phyloP scores from a whole-genome alignment of 805 yeast species.

The Kodamaea sagamina region DNA sequence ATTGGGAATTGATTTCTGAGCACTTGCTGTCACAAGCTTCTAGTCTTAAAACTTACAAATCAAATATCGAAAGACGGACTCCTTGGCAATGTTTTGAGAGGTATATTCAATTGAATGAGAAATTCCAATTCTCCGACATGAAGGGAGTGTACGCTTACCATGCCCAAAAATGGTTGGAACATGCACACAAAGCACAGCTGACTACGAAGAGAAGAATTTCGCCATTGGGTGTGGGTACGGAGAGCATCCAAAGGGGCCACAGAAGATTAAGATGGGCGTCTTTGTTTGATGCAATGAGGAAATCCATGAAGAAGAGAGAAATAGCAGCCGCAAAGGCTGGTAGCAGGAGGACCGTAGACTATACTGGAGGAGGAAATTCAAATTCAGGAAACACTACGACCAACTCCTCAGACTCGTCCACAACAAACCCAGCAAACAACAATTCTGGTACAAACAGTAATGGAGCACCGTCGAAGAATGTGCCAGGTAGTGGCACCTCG shows the following conservation, averaged over 20 bases:
- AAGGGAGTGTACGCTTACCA: constrained; percentile 79
- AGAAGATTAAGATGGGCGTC: constrained; percentile 91
- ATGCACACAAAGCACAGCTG: constrained; percentile 85
- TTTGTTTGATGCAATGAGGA: constrained; percentile 93
- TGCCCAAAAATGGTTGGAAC: constrained; percentile 91
- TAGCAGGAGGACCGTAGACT: constrained; percentile 8
- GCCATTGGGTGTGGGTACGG: constrained; percentile 91
- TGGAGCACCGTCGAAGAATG: not conserved
- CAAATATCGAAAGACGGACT: constrained; percentile 91
- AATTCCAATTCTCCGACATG: constrained; percentile 83
- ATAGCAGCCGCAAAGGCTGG: constrained; percentile 41
- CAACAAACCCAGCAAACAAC: no score
- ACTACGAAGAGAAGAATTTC: constrained; percentile 85
- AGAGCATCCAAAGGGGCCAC: constrained; percentile 92
- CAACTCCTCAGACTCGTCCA: not conserved
- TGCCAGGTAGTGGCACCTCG: not conserved
- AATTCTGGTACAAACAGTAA: no score
- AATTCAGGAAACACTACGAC: constrained; percentile 1
- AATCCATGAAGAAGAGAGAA: constrained; percentile 87
- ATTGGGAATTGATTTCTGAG: constrained; percentile 90
- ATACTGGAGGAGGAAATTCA: not conserved
- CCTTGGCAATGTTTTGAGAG: constrained; percentile 99
- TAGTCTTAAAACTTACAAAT: constrained; percentile 59
- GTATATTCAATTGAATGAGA: constrained; percentile 88
- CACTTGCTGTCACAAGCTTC: constrained; percentile 69